Conservation (phyloP, 768 basidiomycete species). For the Kwoniella sp. region DNA sequence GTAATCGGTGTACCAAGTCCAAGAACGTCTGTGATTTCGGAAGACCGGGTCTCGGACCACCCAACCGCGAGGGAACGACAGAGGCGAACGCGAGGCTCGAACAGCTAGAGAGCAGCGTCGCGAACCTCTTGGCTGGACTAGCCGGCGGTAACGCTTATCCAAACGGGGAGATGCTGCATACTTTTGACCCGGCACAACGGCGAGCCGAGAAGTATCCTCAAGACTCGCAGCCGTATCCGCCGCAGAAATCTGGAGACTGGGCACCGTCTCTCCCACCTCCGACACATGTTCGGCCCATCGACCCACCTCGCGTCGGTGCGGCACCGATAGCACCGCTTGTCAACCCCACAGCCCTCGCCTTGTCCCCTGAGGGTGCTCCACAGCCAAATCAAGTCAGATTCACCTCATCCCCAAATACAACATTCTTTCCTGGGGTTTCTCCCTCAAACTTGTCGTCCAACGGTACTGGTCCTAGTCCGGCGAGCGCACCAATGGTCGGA, state of each 20-base stretch:
- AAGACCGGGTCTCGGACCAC: constrained; percentile 10
- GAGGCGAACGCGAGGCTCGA: constrained; percentile 35
- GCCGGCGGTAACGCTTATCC: constrained; percentile 26
- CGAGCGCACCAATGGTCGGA: constrained; percentile 5
- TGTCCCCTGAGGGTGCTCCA: constrained; percentile 15
- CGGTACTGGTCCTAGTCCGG: constrained; percentile 20
- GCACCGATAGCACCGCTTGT: background rate
- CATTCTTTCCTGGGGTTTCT: constrained; percentile 8
- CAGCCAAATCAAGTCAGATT: constrained; percentile 22
- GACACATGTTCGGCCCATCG: constrained; percentile 17
- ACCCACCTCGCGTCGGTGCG: constrained; percentile 14
- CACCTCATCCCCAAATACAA: constrained; percentile 22
- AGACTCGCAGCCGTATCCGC: background rate
- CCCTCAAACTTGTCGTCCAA: constrained; percentile 18
- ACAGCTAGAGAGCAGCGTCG: constrained; percentile 41
- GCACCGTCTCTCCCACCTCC: constrained; percentile 20
- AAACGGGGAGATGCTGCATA: constrained; percentile 25
- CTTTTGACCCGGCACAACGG: constrained; percentile 15
- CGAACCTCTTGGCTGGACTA: constrained; percentile 37
- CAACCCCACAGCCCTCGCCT: background rate
- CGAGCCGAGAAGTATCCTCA: constrained; percentile 5
- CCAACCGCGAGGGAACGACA: constrained; percentile 4
- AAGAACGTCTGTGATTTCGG: constrained; percentile 37
- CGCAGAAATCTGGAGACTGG: background rate
- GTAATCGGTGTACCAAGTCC: constrained; percentile 28